A percentile compares a stretch with the other conserved stretches of the same genome.
phyloP scores from a whole-genome alignment of 345 rosid species.

The Brassica incana region DNA sequence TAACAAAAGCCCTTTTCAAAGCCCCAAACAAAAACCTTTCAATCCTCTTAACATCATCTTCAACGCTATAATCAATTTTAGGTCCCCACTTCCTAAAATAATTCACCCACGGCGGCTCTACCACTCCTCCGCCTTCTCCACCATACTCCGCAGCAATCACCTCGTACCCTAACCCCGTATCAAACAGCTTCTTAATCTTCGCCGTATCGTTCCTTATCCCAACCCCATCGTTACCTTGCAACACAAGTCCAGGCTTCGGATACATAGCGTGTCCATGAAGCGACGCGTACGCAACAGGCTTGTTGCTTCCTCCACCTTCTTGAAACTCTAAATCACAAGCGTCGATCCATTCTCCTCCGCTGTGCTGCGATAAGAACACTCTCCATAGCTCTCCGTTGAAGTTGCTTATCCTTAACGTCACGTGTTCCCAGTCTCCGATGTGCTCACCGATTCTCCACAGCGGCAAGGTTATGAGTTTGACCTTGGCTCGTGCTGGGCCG shows the following conservation, averaged over 20 bases:
- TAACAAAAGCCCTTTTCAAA: conserved; percentile 54
- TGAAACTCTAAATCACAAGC: conserved; percentile 63
- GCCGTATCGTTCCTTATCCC: conserved; percentile 80
- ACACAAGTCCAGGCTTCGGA: conserved; percentile 69
- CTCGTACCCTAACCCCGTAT: conserved; percentile 44
- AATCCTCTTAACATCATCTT: conserved; percentile 43
- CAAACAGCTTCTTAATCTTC: conserved; percentile 52
- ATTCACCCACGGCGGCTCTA: conserved; percentile 66
- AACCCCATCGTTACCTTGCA: conserved; percentile 57
- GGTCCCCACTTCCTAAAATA: conserved; percentile 82
- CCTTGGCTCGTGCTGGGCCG: conserved; percentile 70
- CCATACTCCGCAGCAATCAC: conserved; percentile 61
- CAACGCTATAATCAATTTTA: conserved; percentile 52
- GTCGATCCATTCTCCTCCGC: conserved; percentile 65
- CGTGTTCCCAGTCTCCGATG: conserved; percentile 92
- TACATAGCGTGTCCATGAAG: conserved; percentile 81
- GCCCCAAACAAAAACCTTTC: conserved; percentile 48
- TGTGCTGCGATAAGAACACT: conserved; percentile 64
- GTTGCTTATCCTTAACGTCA: conserved; percentile 74
- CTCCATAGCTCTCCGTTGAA: conserved; percentile 63
- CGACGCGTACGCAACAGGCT: conserved; percentile 60
- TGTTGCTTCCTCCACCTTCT: conserved; percentile 48
- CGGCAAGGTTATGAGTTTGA: conserved; percentile 51
- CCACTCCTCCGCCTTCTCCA: conserved; percentile 32
- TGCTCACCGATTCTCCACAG: conserved; percentile 78